Percentiles rank a stretch among this genome's conserved stretches.
These are phyloP conservation scores for Pseudogymnoascus pannorum DNA, from an alignment of 2,329 filamentous ascomycete species.

Conservation along the genomic window DNA sequence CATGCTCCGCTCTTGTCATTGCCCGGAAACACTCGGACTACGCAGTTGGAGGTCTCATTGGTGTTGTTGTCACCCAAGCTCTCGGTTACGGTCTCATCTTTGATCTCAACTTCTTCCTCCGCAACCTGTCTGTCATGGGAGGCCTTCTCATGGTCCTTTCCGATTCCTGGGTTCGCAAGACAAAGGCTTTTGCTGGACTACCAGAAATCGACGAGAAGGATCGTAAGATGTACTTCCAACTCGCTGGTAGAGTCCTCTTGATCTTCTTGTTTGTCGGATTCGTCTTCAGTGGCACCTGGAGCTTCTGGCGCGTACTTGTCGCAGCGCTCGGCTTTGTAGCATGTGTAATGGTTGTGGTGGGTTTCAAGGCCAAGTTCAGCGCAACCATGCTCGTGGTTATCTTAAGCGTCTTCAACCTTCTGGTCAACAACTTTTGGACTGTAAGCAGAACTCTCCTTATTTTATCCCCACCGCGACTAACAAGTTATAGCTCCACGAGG, in stretches of 20 bases:
- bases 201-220: conserved; percentile 97
- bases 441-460: conserved; percentile 47
- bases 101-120: conserved; percentile 99
- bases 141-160: conserved; percentile 96
- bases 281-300: conserved; percentile 92
- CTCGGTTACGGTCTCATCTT: conserved; percentile 97
- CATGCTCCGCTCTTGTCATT: conserved; percentile 81
- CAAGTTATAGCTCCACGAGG: conserved; percentile 69
- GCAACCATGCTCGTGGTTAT: conserved; percentile 92
- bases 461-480: conserved; percentile 17
- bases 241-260: conserved; percentile 86
- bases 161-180: conserved; percentile 96
- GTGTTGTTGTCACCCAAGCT: conserved; percentile 85
- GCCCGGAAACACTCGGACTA: conserved; percentile 87
- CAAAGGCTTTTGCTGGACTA: conserved; percentile 89
- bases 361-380: conserved; percentile 99
- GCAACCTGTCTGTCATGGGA: conserved; percentile 95
- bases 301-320: conserved; percentile 76
- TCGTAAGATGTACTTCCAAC: conserved; percentile 99
- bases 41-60: conserved; percentile 83
- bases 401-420: conserved; percentile 88
- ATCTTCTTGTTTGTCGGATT: conserved; percentile 98
- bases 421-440: conserved; percentile 99
- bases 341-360: conserved; percentile 97
- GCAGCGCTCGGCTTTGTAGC: conserved; percentile 80